These are phyloP conservation scores for Solanum paucissectum DNA, from an alignment of 257 asterid genomes.

Conservation along the genomic window DNA sequence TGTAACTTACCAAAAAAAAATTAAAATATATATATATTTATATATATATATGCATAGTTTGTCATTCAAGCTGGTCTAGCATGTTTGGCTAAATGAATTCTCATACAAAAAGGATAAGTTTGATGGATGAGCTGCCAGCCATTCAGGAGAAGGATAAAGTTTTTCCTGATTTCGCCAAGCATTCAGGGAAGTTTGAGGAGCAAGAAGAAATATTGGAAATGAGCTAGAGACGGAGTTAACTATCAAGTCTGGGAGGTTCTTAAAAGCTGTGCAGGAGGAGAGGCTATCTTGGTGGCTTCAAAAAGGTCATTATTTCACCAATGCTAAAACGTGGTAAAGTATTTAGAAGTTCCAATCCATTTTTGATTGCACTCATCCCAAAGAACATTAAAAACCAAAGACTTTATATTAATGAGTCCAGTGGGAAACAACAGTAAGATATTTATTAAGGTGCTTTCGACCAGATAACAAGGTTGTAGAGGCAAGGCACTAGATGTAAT, in stretches of 20 bases:
- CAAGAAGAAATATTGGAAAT: neutral
- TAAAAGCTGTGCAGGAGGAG: too few species aligned
- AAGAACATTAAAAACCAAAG: too few species aligned
- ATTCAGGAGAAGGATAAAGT: neutral
- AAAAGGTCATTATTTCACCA: neutral
- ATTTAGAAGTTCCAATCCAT: neutral
- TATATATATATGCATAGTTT: neutral
- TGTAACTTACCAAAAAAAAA: neutral
- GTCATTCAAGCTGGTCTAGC: neutral
- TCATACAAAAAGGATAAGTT: neutral
- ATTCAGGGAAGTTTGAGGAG: neutral
- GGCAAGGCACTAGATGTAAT: neutral
- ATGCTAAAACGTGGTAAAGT: neutral
- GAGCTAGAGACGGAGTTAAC: neutral
- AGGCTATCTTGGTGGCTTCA: neutral
- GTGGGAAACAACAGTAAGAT: neutral
- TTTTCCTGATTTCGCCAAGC: neutral
- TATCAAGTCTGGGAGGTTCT: too few species aligned
- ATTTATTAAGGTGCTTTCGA: neutral
- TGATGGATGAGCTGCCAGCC: neutral
- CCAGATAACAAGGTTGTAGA: neutral
- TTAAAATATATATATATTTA: too few species aligned
- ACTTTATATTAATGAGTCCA: neutral
- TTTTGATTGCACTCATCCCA: neutral
- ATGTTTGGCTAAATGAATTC: neutral